Percentiles rank a stretch among this genome's conserved stretches.
Evolutionary conservation across 768 basidiomycete genomes (phyloP).

Genomic region (Trametes gibbosa): DNA sequence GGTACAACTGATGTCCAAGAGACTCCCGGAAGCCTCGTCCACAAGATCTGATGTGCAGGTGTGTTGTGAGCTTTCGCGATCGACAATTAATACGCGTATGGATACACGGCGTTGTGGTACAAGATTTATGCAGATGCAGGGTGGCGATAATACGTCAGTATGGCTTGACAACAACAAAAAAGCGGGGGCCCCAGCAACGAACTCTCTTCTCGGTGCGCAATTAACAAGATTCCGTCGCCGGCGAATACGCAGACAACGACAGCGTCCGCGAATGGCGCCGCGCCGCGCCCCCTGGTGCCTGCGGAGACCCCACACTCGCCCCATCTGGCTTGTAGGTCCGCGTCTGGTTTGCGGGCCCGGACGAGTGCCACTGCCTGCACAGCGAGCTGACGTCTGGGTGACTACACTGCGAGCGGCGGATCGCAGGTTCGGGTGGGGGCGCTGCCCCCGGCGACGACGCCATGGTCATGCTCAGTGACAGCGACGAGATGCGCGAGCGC

Average conservation of each 20-base stretch:
- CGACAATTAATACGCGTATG: no score
- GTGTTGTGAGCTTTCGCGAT: no score
- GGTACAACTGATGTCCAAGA: no score
- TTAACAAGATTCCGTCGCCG: background rate
- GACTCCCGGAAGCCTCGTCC: no score
- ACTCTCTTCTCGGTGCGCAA: no score
- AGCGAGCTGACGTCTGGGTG: slow-evolving; percentile 59
- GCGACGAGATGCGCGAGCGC: slow-evolving; percentile 14
- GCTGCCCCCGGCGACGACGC: slow-evolving; percentile 36
- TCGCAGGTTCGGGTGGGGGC: slow-evolving; percentile 44
- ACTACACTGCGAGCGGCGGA: slow-evolving; percentile 46
- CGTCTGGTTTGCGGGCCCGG: slow-evolving; percentile 62
- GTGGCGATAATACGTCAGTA: no score
- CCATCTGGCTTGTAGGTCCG: slow-evolving; percentile 39
- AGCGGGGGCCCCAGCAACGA: background rate
- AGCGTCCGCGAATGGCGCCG: slow-evolving; percentile 3
- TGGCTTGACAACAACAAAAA: no score
- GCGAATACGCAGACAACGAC: slow-evolving; percentile 1
- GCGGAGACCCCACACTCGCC: background rate
- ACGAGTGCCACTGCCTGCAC: slow-evolving; percentile 53
- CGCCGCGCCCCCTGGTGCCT: background rate
- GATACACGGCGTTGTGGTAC: no score
- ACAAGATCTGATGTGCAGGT: no score
- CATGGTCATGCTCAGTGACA: slow-evolving; percentile 37
- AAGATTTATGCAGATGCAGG: background rate